Base-by-base conservation (phyloP, 495 filamentous ascomycete species). In the Pseudotulostoma volvatum region DNA sequence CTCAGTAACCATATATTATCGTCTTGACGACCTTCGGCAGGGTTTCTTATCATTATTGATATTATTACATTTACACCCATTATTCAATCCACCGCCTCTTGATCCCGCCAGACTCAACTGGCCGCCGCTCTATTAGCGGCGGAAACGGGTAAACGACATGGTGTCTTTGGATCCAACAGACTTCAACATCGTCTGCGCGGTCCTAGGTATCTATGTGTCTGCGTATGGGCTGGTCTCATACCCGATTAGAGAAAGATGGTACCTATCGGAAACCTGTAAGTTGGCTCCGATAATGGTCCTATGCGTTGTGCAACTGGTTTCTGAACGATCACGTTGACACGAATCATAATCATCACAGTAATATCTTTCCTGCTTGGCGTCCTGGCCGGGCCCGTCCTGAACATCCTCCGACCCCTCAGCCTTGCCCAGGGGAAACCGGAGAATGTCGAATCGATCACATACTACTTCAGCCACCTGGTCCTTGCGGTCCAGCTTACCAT, bases 401-500 rank as follows among this genome's bases (percentile, higher is more conserved):
- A 79, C 48, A 66, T 80, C 16, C 60, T 83, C 37, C 67, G 64
- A 37, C 81, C 80, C 3, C 56, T 75, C 4, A 64, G 77, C 19
- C 84, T 80, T 58, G 73, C 76, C 17, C 43, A 45, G 9, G 69
- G 67, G 9, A 65, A 63, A 40, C 42, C 57, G 20, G 60, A 60
- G 15, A 62, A 61, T 36, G 57, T 73, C 3, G 56, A 62, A 17
- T 45, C 49, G 18, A 65, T 72, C 41, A 84, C 78, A 3, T 59
- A 83, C 31, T 75, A 74, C 48, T 83, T 87, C 59, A 71, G 73
- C 4, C 69, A 81, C 18, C 70, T 87, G 2, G 80, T 84, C 4
- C 70, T 87, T 0, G 81, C 80, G 3, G 79, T 85, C 0, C 81
- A 86, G 53, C 61, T 87, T 37, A 77, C 84, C 7, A 56, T 87